Conservation (phyloP, 352 stramenopile species). For the Phytopythium cucurbitacearum region DNA sequence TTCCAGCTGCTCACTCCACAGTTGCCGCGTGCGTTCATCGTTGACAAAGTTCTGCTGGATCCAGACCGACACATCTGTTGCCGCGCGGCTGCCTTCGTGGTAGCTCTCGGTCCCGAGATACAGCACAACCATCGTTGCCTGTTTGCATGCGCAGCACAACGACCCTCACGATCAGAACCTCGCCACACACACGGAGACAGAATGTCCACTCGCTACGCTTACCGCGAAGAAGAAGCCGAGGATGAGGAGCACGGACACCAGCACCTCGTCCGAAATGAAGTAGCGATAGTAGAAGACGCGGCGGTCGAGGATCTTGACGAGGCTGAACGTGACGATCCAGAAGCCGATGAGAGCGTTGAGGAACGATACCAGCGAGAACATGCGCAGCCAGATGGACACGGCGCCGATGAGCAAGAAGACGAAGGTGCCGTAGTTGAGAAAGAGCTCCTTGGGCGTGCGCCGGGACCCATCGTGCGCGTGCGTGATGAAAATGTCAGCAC, state of each 20-base stretch:
- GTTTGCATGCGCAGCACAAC: slow-evolving; percentile 2
- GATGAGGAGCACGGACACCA: slow-evolving; percentile 76
- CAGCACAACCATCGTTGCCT: slow-evolving; percentile 78
- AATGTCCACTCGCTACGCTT: slow-evolving; percentile 2
- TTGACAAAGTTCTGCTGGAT: slow-evolving; percentile 87
- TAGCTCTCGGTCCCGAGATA: slow-evolving; percentile 85
- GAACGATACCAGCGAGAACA: slow-evolving; percentile 82
- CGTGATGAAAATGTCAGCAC: slow-evolving; percentile 67
- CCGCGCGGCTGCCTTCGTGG: slow-evolving; percentile 79
- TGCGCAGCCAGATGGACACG: slow-evolving; percentile 83
- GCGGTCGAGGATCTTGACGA: slow-evolving; percentile 80
- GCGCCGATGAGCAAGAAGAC: slow-evolving; percentile 79
- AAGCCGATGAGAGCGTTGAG: slow-evolving; percentile 66
- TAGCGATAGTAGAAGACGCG: slow-evolving; percentile 88
- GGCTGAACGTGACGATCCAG: slow-evolving; percentile 53
- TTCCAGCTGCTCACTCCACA: slow-evolving; percentile 82
- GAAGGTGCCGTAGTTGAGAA: slow-evolving; percentile 88
- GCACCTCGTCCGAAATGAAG: slow-evolving; percentile 86
- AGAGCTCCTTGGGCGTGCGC: slow-evolving; percentile 74
- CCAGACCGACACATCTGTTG: slow-evolving; percentile 68
- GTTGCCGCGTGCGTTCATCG: slow-evolving; percentile 72
- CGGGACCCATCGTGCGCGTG: slow-evolving; percentile 57
- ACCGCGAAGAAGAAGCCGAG: slow-evolving; percentile 83
- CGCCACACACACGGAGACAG: background rate
- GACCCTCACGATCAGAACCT: background rate